A percentile compares a stretch with the other conserved stretches of the same genome.
Conservation (phyloP, 352 stramenopile genomes). For the Phytophthora lateralis region DNA sequence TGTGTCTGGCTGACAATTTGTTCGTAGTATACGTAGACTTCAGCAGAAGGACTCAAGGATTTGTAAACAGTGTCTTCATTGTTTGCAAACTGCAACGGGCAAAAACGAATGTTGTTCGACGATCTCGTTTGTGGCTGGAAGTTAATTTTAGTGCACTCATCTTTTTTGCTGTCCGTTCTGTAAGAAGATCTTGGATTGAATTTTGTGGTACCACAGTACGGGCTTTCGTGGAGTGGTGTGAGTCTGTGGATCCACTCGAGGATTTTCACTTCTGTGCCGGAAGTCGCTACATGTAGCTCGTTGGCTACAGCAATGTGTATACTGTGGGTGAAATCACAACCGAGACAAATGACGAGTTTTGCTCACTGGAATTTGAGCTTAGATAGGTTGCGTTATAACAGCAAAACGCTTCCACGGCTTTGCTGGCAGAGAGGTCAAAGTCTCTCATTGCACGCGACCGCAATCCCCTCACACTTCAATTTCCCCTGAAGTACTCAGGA, state of each 20-base stretch:
- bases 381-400: not conserved
- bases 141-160: no score
- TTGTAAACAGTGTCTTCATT: no score
- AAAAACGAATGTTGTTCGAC: no score
- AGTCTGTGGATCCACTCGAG: not conserved
- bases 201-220: not conserved
- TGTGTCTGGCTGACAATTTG: no score
- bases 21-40: no score
- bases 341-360: not conserved
- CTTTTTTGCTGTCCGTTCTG: no score
- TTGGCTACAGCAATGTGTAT: not conserved
- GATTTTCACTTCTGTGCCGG: not conserved
- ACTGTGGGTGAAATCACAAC: no score
- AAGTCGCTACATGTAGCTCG: not conserved
- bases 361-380: not conserved
- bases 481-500: constrained; percentile 21
- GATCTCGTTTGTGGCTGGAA: no score
- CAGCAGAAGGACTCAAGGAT: no score
- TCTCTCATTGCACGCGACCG: not conserved
- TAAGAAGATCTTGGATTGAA: not conserved
- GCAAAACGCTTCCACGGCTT: constrained; percentile 1
- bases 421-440: not conserved
- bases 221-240: not conserved
- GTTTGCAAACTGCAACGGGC: no score
- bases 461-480: constrained; percentile 16